These are phyloP conservation scores for Trichosporon sp. DNA, from an alignment of 1,284 basidiomycete genomes.

Conservation along the genomic window DNA sequence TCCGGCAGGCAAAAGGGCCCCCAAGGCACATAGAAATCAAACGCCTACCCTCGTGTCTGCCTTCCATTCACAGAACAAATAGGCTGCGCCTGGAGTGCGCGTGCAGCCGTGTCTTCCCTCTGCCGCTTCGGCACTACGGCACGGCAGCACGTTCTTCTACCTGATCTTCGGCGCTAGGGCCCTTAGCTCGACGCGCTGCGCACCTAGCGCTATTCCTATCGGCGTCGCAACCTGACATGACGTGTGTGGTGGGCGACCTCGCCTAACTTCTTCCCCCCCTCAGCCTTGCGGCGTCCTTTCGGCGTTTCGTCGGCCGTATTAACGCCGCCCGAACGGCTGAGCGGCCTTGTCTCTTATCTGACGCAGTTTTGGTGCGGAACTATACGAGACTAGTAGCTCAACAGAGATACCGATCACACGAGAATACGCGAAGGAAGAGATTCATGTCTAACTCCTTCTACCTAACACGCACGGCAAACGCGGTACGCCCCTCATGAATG, in stretches of 20 bases:
- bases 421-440: not conserved
- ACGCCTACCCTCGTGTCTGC: constrained; percentile 1
- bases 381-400: not conserved
- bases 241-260: no score
- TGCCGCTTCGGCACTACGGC: not conserved
- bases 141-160: not conserved
- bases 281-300: no score
- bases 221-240: not conserved
- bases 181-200: not conserved
- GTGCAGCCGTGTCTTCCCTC: not conserved
- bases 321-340: not conserved
- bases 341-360: not conserved
- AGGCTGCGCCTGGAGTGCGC: not conserved
- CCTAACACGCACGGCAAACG: constrained; percentile 24
- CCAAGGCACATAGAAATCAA: not conserved
- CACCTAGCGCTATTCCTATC: not conserved
- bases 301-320: not conserved
- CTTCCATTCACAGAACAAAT: not conserved
- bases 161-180: not conserved
- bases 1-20: not conserved
- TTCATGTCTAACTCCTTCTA: constrained; percentile 2
- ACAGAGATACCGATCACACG: not conserved
- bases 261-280: no score
- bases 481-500: constrained; percentile 27
- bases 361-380: not conserved